Evolutionary conservation across 768 basidiomycete species (phyloP), one percentile per base, ranked within the genome.

Genomic region (Suillus ampliporus): DNA sequence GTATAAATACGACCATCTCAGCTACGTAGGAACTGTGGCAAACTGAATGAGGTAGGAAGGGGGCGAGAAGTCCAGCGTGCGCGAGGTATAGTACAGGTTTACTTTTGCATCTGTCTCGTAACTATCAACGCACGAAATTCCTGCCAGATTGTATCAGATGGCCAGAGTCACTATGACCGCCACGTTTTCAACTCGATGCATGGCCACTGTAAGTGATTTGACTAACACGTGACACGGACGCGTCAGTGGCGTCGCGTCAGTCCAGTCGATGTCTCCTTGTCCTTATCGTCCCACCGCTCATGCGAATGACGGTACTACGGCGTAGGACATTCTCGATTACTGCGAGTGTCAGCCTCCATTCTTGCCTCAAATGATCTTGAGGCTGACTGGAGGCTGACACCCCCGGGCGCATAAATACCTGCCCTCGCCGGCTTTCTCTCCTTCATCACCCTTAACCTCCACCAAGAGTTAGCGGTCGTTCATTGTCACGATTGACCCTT

Each of bases 401-500:
- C 19, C 19, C 17, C 50, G 28, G 50, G 50, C 10, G 17, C 10
- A 28, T 51, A 10, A 11, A 19, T 53, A 23, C 8, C 35, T 37
- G 52, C 52, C 21, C n/a, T 21, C 34, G 35, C 14, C 2, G 21
- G 14, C 8, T 23, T 37, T 10, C 21, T 38, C 35, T 54, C 35
- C 53, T 23, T 54, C 21, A 37, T 54, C 52, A 53, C 13, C 52
- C 34, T 54, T 54, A 34, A 52, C 51, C n/a, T 52, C 28, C 50
- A 28, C 15, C 9, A 23, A 48, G 47, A 31, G 50, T 17, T 28
- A 31, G 26, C 50, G 50, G 31, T 51, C 11, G 28, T 51, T 51
- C 28, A 51, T 51, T 28, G 28, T 31, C 50, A 51, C 50, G 11
- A 31, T 26, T 51, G 50, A 51, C 50, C 28, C 50, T 31, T 37